Conservation (phyloP, 2,329 filamentous ascomycete genomes). For the Arthroderma uncinatum region DNA sequence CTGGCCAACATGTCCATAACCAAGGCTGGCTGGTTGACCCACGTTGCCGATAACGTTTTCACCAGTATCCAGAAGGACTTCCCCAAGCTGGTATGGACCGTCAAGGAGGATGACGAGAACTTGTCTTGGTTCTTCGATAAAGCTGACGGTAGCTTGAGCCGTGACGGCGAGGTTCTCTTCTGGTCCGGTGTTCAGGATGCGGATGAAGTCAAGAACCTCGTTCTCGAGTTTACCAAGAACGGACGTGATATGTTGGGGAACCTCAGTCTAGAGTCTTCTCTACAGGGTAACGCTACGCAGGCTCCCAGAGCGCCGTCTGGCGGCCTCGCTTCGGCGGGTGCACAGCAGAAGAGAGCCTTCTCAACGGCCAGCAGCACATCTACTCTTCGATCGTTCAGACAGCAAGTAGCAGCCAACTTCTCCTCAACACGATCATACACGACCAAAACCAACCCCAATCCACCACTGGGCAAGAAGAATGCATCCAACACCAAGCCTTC, state of each 20-base stretch:
- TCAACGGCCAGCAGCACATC: constrained; percentile 43
- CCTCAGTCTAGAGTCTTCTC: constrained; percentile 75
- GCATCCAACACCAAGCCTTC: constrained; percentile 68
- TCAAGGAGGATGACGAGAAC: constrained; percentile 91
- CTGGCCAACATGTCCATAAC: constrained; percentile 86
- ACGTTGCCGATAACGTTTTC: constrained; percentile 92
- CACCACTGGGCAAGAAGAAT: constrained; percentile 79
- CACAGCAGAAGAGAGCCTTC: constrained; percentile 56
- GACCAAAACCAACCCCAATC: constrained; percentile 54
- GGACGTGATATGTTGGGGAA: constrained; percentile 81
- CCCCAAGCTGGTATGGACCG: constrained; percentile 87
- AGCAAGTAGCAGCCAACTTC: constrained; percentile 14
- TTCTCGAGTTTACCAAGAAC: constrained; percentile 72
- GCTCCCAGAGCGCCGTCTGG: constrained; percentile 54
- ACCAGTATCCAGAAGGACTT: constrained; percentile 87
- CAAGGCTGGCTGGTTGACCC: constrained; percentile 87
- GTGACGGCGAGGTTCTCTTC: constrained; percentile 81
- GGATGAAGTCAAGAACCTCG: constrained; percentile 69
- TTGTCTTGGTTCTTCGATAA: constrained; percentile 98
- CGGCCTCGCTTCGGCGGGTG: constrained; percentile 39
- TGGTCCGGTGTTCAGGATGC: constrained; percentile 84
- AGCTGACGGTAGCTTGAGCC: constrained; percentile 80
- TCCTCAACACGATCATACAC: constrained; percentile 31
- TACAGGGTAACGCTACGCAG: constrained; percentile 41
- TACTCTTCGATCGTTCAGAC: constrained; percentile 28